Evolutionary conservation across 2,329 filamentous ascomycete species (phyloP).

Genomic region (Fusarium poae): DNA sequence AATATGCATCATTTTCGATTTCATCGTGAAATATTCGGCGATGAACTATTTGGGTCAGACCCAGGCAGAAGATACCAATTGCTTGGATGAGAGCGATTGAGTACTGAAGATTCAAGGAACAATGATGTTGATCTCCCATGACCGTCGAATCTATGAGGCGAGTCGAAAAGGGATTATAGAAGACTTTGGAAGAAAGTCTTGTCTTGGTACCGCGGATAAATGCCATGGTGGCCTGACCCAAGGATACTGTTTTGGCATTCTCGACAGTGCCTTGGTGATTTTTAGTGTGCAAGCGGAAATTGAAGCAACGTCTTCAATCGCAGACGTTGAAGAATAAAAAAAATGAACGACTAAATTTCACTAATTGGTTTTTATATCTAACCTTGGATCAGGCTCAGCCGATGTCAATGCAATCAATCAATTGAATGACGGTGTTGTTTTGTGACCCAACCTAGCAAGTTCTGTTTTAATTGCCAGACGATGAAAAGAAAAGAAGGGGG

Average conservation of each 20-base stretch:
- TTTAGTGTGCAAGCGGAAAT: background rate
- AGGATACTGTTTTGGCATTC: background rate
- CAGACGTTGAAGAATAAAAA: background rate
- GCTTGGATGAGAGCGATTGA: background rate
- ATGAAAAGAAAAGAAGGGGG: no score
- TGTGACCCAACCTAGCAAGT: no score
- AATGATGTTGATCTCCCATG: background rate
- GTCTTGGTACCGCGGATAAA: background rate
- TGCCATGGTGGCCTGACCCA: background rate
- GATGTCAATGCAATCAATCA: background rate
- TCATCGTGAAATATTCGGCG: conserved; percentile 17
- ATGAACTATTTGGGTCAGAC: conserved; percentile 17
- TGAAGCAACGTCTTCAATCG: background rate
- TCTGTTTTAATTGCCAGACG: no score
- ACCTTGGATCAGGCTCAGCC: background rate
- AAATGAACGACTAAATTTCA: background rate
- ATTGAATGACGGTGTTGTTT: background rate
- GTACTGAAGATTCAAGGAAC: background rate
- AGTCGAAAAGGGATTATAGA: background rate
- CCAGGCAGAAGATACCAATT: conserved; percentile 34
- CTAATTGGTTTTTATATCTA: no score
- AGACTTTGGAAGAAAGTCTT: background rate
- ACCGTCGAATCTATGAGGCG: background rate
- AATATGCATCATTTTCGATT: conserved; percentile 20
- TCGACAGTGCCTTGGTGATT: background rate